Evolutionary conservation across 805 yeast genomes (phyloP).

Genomic region (Candida sanyiensis): DNA sequence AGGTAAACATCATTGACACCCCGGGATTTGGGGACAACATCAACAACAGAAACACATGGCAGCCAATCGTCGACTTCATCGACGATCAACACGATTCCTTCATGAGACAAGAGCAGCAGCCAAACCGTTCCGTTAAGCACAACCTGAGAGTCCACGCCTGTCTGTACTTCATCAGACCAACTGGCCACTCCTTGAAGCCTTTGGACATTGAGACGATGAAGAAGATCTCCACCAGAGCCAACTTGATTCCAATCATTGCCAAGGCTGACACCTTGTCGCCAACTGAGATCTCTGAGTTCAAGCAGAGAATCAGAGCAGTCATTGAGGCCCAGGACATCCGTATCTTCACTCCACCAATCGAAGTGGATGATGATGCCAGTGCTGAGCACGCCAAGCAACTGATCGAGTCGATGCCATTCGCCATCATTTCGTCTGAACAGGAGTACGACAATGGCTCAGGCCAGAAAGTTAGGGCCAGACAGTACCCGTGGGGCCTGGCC

Average conservation of each 20-base stretch:
- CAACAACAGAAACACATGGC: constrained; percentile 81
- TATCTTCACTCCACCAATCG: constrained; percentile 80
- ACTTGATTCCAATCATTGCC: constrained; percentile 75
- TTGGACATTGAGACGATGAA: constrained; percentile 87
- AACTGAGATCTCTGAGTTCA: constrained; percentile 24
- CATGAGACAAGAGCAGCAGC: constrained; percentile 94
- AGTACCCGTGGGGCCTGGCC: constrained; percentile 87
- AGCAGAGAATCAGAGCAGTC: constrained; percentile 65
- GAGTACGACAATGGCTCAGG: constrained; percentile 62
- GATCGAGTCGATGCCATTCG: constrained; percentile 83
- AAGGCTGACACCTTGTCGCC: constrained; percentile 25
- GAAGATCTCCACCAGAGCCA: constrained; percentile 71
- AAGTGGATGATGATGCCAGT: constrained; percentile 65
- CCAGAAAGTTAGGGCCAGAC: constrained; percentile 65
- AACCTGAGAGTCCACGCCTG: constrained; percentile 91
- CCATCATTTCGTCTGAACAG: constrained; percentile 73
- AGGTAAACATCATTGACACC: constrained; percentile 80
- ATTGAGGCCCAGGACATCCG: constrained; percentile 80
- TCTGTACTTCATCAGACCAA: constrained; percentile 84
- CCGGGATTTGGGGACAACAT: constrained; percentile 93
- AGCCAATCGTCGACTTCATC: constrained; percentile 78
- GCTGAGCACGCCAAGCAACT: constrained; percentile 76
- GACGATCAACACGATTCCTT: constrained; percentile 86
- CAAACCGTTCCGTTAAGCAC: constrained; percentile 55
- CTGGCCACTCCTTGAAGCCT: constrained; percentile 83